Base-by-base conservation (phyloP, 345 rosid genomes). In the Hirschfeldia incana region DNA sequence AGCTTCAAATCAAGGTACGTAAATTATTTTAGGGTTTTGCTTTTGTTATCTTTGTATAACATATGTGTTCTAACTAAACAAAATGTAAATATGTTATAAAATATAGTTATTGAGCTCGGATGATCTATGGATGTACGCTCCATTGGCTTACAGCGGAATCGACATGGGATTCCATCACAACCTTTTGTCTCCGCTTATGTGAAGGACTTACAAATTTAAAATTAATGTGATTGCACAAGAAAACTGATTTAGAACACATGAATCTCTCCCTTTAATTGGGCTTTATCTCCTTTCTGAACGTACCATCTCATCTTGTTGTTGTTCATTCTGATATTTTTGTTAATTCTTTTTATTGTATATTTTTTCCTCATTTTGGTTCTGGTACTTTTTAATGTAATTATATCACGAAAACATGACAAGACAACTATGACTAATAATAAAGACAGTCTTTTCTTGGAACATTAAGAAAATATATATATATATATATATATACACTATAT, bases 41-140 rank as follows among this genome's bases (percentile, higher is more conserved):
- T 65, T 34, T 7, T 2, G 34, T 57, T 39, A 21, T 21, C 6
- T 6, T n/a, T n/a, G 8, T 28, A 57, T 33, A 66, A 72, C 66
- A 1, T 26, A 8, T 1, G 29, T 49, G 17, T 49, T n/a, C 2
- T 69, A 65, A 1, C 21, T 2, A 74, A 46, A 8, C 13, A 64
- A 80, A 28, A 32, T 55, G 2, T 6, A 21, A 21, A 30, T 44
- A 27, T 70, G 69, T 70, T 75, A 32, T 51, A 21, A 27, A 60
- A 72, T 88, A 84, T 79, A 94, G 98, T 85, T 94, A 16, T 82
- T 94, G 73, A 94, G 99, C 89, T 92, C 98, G 8, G 98, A 94
- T 85, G 96, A 94, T 21, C 77, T 92, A 55, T 94, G 99, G 99
- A 94, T 94, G 97, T 91, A 90, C 46, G 97, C 97, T 44, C 99